Conservation (phyloP, 2,329 filamentous ascomycete species). For the Lachnellula arida region DNA sequence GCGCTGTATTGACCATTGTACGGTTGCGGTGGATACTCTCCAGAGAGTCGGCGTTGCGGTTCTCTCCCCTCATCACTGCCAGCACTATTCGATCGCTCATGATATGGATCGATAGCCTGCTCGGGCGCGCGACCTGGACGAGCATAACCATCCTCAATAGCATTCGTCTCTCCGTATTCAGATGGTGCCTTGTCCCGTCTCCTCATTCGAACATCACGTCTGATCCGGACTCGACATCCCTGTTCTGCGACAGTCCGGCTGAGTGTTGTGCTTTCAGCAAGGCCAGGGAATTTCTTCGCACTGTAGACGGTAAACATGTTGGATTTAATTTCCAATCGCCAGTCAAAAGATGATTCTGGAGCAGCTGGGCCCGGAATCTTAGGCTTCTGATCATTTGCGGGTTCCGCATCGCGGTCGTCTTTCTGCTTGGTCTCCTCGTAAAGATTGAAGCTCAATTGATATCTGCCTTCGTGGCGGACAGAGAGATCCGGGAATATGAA, state of each 20-base stretch:
- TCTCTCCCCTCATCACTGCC: slow-evolving; percentile 12
- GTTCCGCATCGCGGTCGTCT: slow-evolving; percentile 64
- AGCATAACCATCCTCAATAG: slow-evolving; percentile 57
- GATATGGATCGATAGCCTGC: slow-evolving; percentile 13
- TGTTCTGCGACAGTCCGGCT: slow-evolving; percentile 93
- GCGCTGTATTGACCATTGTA: slow-evolving; percentile 29
- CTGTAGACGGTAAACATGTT: slow-evolving; percentile 84
- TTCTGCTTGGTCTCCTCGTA: slow-evolving; percentile 90
- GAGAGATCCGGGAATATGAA: slow-evolving; percentile 98
- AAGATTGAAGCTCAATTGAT: slow-evolving; percentile 84
- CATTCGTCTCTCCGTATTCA: slow-evolving; percentile 40
- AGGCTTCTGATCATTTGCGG: slow-evolving; percentile 29
- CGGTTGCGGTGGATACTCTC: slow-evolving; percentile 36
- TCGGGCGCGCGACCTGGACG: slow-evolving; percentile 33
- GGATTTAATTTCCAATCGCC: slow-evolving; percentile 87
- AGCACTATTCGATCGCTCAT: slow-evolving; percentile 20
- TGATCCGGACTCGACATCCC: slow-evolving; percentile 91
- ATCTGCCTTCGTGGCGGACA: slow-evolving; percentile 90
- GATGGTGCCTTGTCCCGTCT: slow-evolving; percentile 68
- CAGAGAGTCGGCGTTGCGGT: slow-evolving; percentile 43
- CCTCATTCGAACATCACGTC: slow-evolving; percentile 89
- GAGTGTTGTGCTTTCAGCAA: slow-evolving; percentile 82
- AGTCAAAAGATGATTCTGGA: slow-evolving; percentile 58
- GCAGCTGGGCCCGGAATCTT: slow-evolving; percentile 36
- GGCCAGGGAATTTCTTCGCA: slow-evolving; percentile 96